Conservation (phyloP, 805 yeast species). For the Tetrapisispora namnaoensis region DNA sequence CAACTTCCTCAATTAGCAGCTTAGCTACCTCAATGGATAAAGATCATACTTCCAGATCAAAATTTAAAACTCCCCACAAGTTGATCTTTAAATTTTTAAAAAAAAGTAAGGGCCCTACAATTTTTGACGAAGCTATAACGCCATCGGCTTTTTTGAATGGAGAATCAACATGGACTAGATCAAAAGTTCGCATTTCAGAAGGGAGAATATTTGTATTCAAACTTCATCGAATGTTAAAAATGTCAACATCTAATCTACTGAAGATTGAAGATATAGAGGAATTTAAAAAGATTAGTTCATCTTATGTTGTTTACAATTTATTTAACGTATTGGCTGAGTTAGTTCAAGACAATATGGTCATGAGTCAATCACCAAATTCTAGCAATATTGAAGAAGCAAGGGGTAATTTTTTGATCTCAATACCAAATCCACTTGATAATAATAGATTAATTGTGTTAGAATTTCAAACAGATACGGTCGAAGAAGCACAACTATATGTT, state of each 20-base stretch:
- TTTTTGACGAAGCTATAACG: conserved; percentile 9
- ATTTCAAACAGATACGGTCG: conserved; percentile 57
- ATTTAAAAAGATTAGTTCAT: conserved; percentile 6
- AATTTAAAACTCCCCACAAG: conserved; percentile 2
- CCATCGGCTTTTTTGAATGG: conserved; percentile 18
- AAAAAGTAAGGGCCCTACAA: conserved; percentile 7
- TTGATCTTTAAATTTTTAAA: conserved; percentile 16
- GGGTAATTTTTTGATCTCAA: conserved; percentile 18
- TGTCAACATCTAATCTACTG: not conserved
- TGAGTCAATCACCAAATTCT: conserved; percentile 2
- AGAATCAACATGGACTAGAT: conserved; percentile 14
- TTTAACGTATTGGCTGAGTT: conserved; percentile 22
- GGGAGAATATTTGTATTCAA: conserved; percentile 22
- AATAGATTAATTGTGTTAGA: conserved; percentile 33
- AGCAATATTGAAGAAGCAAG: not conserved
- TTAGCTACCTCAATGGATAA: not conserved
- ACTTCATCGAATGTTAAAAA: not conserved
- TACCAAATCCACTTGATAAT: conserved; percentile 15
- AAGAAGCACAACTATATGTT: conserved; percentile 59
- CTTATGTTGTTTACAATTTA: conserved; percentile 17
- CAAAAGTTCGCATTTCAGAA: conserved; percentile 17
- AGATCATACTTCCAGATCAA: not conserved
- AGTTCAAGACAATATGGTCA: conserved; percentile 24
- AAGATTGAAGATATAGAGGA: conserved; percentile 1
- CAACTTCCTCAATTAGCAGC: not conserved